A percentile compares a stretch with the other conserved stretches of the same genome.
Conservation (phyloP, 75 land plant genomes). For the Picea sitchensis region DNA sequence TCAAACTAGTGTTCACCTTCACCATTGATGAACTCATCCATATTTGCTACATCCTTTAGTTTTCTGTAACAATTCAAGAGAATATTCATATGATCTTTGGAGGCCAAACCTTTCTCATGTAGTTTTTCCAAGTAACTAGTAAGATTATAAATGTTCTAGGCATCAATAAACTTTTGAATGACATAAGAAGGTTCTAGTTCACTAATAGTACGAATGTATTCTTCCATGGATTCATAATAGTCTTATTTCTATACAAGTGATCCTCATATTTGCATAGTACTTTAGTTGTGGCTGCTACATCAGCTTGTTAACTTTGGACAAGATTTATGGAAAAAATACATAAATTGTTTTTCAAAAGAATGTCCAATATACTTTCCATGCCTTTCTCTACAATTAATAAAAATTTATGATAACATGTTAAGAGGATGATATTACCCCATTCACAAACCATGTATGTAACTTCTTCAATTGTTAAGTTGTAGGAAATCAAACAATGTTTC, state of each 20-base stretch:
- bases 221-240: conserved; percentile 94
- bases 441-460: conserved; percentile 90
- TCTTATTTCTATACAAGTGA: conserved; percentile 90
- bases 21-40: conserved; percentile 79
- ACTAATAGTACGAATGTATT: conserved; percentile 91
- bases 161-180: conserved; percentile 96
- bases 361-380: conserved; percentile 95
- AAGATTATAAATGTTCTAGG: conserved; percentile 88
- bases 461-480: conserved; percentile 70
- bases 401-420: conserved; percentile 72
- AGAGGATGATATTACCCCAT: conserved; percentile 83
- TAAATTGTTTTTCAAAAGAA: conserved; percentile 82
- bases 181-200: conserved; percentile 97
- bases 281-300: conserved; percentile 94
- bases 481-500: conserved; percentile 84
- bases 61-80: conserved; percentile 94
- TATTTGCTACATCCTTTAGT: conserved; percentile 86
- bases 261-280: conserved; percentile 96
- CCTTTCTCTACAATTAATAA: conserved; percentile 84
- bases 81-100: conserved; percentile 94
- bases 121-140: conserved; percentile 92
- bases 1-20: conserved; percentile 89
- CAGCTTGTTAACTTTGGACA: conserved; percentile 96
- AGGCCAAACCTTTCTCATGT: conserved; percentile 93
- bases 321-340: conserved; percentile 93